Evolutionary conservation across 345 rosid genomes (phyloP), one percentile per base, ranked within the genome.

Genomic region (Eucalyptus pauciflora): DNA sequence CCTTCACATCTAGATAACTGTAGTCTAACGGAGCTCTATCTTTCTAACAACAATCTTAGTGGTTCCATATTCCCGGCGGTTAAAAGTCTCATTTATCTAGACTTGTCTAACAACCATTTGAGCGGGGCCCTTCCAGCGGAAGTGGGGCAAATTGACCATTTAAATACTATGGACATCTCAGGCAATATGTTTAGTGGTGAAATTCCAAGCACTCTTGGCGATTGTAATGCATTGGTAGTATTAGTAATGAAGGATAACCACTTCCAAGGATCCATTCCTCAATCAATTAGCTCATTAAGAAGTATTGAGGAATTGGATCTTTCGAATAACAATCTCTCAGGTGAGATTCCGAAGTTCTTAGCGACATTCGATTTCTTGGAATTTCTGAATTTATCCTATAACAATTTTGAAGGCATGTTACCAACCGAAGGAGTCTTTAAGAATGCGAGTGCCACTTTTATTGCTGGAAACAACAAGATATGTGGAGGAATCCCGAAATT

Each of bases 211-310:
- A 69, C 50, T 45, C 86, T 92, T 15, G 93, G 93, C 3, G 54
- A 79, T 76, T 92, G 93, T 58, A 11, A 15, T 48, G 49, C 8
- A 29, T 45, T 93, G 71, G 81, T 41, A 29, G 24, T 8, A 58
- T 86, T 92, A 11, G 2, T 16, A 13, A 6, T 94, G 91, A 52
- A 67, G 4, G 90, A 86, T 2, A 93, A 94, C 50, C 41, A 54
- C 27, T 93, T 94, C 29, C 87, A 86, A 64, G 94, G 94, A 6
- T n/a, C 76, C 56, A 91, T 94, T 24, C 95, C 96, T 48, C 37
- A 86, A 4, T 92, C 93, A 13, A 85, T 93, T 9, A 87, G 89
- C 49, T 83, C 87, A 25, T 48, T 93, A 60, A 90, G 64, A 90
- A 90, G 88, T 31, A 90, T 93, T 31, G 54, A 90, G 17, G 11